Conservation (phyloP, 1,284 basidiomycete genomes). For the Violaceomyces palustris region DNA sequence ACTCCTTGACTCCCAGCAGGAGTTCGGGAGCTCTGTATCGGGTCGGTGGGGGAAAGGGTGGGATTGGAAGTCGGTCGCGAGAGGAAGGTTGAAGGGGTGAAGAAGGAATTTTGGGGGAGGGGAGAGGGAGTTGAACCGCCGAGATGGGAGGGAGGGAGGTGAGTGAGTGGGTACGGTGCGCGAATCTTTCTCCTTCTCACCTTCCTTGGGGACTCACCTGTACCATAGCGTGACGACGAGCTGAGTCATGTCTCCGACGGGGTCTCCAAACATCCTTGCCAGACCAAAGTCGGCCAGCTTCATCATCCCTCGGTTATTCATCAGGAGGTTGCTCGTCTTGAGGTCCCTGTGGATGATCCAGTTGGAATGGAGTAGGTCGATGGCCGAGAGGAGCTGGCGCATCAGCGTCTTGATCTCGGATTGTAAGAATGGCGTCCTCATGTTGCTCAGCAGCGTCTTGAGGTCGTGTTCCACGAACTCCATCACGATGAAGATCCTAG, state of each 20-base stretch:
- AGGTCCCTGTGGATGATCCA: conserved; percentile 98
- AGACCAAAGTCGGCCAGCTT: conserved; percentile 98
- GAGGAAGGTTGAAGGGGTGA: too few species aligned
- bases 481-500: conserved; percentile 95
- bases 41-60: not conserved
- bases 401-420: conserved; percentile 97
- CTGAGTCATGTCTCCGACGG: conserved; percentile 86
- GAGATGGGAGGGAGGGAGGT: conserved; percentile 6
- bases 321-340: conserved; percentile 93
- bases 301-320: conserved; percentile 97
- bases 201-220: too few species aligned
- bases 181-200: not conserved
- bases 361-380: conserved; percentile 83
- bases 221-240: conserved; percentile 99
- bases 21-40: conserved; percentile 28
- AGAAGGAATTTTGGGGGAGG: not conserved
- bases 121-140: not conserved
- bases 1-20: conserved; percentile 23
- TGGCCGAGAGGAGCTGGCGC: conserved; percentile 86
- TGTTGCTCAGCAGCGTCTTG: conserved; percentile 78
- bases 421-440: conserved; percentile 90
- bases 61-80: conserved; percentile 15
- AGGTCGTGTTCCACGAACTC: conserved; percentile 99
- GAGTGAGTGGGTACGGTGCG: not conserved
- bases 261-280: conserved; percentile 89